Base-by-base conservation (phyloP, 352 stramenopile genomes). In the Phytophthora palmivora region DNA sequence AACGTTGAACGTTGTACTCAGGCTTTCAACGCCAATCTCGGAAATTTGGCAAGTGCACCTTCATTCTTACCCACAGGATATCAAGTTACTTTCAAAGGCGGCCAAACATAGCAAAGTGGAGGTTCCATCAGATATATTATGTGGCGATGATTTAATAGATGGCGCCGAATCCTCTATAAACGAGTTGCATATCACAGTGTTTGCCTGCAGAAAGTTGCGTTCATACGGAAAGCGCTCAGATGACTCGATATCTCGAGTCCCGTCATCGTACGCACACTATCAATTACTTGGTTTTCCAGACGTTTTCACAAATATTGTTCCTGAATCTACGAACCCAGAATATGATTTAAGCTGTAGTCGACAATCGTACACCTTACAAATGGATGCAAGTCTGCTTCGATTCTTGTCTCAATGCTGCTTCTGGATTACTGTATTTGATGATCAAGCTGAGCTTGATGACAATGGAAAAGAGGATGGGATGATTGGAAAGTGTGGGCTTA, bases 1-100 rank as follows among this genome's bases (percentile, higher is more conserved):
- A 21, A 83, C 74, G 1, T 58, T 98, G n/a, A 83, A 92, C 45
- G 63, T 97, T 5, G 72, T 94, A 18, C 36, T 98, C 6, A 78
- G 92, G 1, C 76, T 98, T 39, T 94, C 93, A 2, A 85, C 91
- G 6, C 88, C 93, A 14, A 80, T 98, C n/a, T 88, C 77, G 0
- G 92, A 98, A 55, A 87, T 98, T 37, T 98, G 91, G 79, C 76
- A 81, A 41, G 66, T 98, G 1, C 96, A 98, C 49, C 63, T 98
- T 16, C 87, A 89, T 19, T 88, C 89, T 15, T 92, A 92, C 46
- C 94, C 94, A 14, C 81, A 92, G 45, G 92, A 98, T 69, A 73
- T 81, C 33, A 64, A 85, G 26, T 45, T 94, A 18, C 53, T 93
- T 10, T 74, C 71, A 6, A 67, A 18, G 6, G 16, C 63, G 38